These are phyloP conservation scores for Dactylellina drechsleri DNA, from an alignment of 2,329 filamentous ascomycete species.

Conservation along the genomic window DNA sequence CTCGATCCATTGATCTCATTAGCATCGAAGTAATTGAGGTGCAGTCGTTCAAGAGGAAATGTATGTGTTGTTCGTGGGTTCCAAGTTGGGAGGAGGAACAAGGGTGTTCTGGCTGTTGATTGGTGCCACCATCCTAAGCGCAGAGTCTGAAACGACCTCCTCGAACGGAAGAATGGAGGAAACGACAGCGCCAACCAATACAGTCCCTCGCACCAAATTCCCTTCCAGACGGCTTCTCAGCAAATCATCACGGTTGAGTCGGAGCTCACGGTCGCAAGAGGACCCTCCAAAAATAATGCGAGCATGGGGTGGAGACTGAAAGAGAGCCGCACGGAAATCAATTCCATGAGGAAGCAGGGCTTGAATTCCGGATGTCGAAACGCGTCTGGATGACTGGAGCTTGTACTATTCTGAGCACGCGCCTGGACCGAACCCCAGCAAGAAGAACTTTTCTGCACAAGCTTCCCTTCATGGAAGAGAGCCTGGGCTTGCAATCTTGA, in stretches of 20 bases:
- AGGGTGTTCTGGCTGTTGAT: constrained; percentile 40
- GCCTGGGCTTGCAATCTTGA: constrained; percentile 49
- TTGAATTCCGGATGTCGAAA: constrained; percentile 39
- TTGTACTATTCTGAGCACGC: constrained; percentile 46
- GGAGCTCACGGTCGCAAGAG: constrained; percentile 37
- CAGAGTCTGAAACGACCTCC: constrained; percentile 39
- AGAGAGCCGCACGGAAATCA: constrained; percentile 34
- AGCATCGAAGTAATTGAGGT: background rate
- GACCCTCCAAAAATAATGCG: constrained; percentile 46
- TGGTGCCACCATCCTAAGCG: constrained; percentile 38
- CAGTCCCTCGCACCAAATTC: constrained; percentile 44
- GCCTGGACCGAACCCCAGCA: constrained; percentile 38
- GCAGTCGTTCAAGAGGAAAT: background rate
- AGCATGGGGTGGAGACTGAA: constrained; percentile 5
- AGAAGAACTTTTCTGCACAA: constrained; percentile 13
- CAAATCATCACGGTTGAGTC: constrained; percentile 41
- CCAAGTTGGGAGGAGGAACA: constrained; percentile 45
- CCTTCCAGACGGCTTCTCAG: constrained; percentile 30
- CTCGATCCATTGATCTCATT: too few species aligned
- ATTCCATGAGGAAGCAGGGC: background rate
- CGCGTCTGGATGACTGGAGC: constrained; percentile 50
- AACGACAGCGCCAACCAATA: constrained; percentile 52
- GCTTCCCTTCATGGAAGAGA: constrained; percentile 25
- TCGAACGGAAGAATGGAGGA: background rate
- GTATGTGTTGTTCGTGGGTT: constrained; percentile 38